phyloP scores from a whole-genome alignment of 345 rosid species.

The Pugionium cornutum region DNA sequence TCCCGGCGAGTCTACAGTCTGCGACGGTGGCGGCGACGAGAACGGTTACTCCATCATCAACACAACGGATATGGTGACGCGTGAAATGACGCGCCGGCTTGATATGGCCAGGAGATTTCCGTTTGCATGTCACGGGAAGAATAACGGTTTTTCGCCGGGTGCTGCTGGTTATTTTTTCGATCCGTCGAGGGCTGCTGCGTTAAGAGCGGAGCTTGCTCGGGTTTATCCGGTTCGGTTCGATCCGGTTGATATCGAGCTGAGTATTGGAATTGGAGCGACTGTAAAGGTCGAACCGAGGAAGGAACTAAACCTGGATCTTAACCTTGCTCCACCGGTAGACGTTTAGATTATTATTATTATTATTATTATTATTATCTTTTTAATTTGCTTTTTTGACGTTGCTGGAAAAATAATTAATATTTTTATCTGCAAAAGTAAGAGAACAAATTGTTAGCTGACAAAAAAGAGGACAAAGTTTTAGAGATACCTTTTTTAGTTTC shows the following conservation, averaged over 20 bases:
- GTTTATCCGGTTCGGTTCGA: slow-evolving; percentile 52
- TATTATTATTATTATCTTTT: too few species aligned
- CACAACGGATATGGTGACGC: slow-evolving; percentile 14
- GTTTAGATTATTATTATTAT: slow-evolving; percentile 38
- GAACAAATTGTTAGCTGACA: too few species aligned
- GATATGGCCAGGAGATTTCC: slow-evolving; percentile 47
- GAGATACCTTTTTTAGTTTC: too few species aligned
- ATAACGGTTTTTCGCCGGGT: slow-evolving; percentile 19
- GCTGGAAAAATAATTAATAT: not conserved
- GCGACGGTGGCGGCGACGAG: not conserved
- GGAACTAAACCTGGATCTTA: slow-evolving; percentile 58
- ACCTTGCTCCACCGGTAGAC: slow-evolving; percentile 66
- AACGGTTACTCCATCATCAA: not conserved
- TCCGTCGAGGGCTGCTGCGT: slow-evolving; percentile 27
- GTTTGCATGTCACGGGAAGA: slow-evolving; percentile 42
- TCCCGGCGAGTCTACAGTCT: slow-evolving; percentile 23
- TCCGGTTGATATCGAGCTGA: slow-evolving; percentile 39
- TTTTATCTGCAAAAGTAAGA: not conserved
- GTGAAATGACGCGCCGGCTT: slow-evolving; percentile 39
- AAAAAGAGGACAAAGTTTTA: too few species aligned
- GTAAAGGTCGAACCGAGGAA: slow-evolving; percentile 46
- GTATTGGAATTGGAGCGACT: slow-evolving; percentile 32
- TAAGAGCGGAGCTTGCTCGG: slow-evolving; percentile 36
- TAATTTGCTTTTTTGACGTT: too few species aligned
- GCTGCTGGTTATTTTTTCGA: slow-evolving; percentile 47